phyloP scores from a whole-genome alignment of 1,284 basidiomycete genomes.

The Lentinula novae-zelandiae region DNA sequence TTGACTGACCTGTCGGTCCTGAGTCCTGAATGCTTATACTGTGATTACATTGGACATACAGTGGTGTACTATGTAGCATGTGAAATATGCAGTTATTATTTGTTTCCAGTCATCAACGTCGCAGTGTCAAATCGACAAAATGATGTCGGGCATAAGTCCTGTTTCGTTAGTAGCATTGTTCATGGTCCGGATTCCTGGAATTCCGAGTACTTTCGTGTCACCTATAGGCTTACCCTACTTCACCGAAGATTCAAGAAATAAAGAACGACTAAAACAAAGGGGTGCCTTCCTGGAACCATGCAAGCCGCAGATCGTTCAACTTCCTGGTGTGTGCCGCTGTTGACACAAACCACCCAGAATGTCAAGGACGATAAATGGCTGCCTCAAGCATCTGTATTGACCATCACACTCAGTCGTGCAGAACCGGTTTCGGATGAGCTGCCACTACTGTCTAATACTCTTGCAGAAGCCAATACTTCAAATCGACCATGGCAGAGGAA shows the following conservation, averaged over 20 bases:
- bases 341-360: background rate
- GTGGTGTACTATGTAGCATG: constrained; percentile 13
- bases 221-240: no score
- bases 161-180: no score
- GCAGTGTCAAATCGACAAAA: background rate
- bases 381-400: constrained; percentile 19
- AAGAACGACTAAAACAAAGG: no score
- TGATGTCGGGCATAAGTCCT: background rate
- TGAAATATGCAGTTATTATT: constrained; percentile 1
- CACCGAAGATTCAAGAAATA: no score
- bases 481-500: constrained; percentile 77
- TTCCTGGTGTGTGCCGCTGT: background rate
- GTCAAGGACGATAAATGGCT: background rate
- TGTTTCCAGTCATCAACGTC: background rate
- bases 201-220: no score
- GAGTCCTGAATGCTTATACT: constrained; percentile 9
- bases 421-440: constrained; percentile 30
- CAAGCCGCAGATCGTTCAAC: no score
- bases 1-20: constrained; percentile 42
- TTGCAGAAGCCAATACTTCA: constrained; percentile 59
- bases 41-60: constrained; percentile 10
- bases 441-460: constrained; percentile 27
- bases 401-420: constrained; percentile 33
- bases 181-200: no score
- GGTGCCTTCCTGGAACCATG: no score